Percentiles rank a stretch among this genome's conserved stretches.
Evolutionary conservation across 2,329 filamentous ascomycete species (phyloP).

Genomic region (Fusarium sulawesiense): DNA sequence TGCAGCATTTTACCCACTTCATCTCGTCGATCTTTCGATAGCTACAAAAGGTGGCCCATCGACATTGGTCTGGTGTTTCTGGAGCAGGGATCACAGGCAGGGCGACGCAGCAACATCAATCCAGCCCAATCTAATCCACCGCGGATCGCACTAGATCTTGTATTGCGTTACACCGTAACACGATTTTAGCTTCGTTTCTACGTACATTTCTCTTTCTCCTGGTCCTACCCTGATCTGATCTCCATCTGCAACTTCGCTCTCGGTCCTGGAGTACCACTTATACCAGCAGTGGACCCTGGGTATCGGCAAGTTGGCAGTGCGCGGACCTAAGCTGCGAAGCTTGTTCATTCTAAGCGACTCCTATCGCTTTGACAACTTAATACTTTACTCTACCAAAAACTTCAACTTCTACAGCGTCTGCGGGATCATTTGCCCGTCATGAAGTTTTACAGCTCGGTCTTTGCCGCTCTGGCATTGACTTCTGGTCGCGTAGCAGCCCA

Average conservation of each 20-base stretch:
- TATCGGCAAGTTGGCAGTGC: background rate
- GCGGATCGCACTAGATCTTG: slow-evolving; percentile 34
- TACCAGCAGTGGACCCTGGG: slow-evolving; percentile 1
- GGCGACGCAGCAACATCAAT: slow-evolving; percentile 2
- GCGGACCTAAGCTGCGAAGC: slow-evolving; percentile 12
- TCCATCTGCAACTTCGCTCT: slow-evolving; percentile 1
- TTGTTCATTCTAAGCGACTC: slow-evolving; percentile 25
- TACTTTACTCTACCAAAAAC: slow-evolving; percentile 3
- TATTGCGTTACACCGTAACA: slow-evolving; percentile 22
- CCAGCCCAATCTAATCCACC: slow-evolving; percentile 6
- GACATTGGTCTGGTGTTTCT: slow-evolving; percentile 28
- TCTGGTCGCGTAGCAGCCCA: slow-evolving; percentile 43
- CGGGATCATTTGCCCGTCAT: slow-evolving; percentile 31
- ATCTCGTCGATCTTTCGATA: slow-evolving; percentile 34
- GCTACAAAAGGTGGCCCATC: slow-evolving; percentile 28
- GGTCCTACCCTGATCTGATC: slow-evolving; percentile 3
- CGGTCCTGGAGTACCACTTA: slow-evolving; percentile 6
- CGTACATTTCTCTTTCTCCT: slow-evolving; percentile 9
- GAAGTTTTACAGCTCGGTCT: slow-evolving; percentile 39
- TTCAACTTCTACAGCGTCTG: background rate
- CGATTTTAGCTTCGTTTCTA: background rate
- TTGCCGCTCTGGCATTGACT: slow-evolving; percentile 42
- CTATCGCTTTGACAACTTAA: slow-evolving; percentile 7
- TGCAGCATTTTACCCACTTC: slow-evolving; percentile 19
- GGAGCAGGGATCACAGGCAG: slow-evolving; percentile 34